Evolutionary conservation across 495 filamentous ascomycete species (phyloP).

Genomic region (Symbiotaphrina buchneri): DNA sequence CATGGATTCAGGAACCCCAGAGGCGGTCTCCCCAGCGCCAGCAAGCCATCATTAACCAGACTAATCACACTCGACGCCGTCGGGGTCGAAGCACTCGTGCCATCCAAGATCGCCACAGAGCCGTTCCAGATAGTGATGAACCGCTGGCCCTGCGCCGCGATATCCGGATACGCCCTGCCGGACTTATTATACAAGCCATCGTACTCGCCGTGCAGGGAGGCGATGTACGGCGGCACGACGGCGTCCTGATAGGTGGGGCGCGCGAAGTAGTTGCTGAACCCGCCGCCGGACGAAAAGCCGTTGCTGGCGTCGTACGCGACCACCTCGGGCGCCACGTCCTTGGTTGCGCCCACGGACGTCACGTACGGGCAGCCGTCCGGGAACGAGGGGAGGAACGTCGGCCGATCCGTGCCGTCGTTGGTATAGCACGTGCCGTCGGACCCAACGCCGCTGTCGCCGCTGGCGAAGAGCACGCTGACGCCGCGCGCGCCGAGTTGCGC

Average conservation of each 20-base stretch:
- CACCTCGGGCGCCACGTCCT: slow-evolving; percentile 30
- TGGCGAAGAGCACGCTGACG: slow-evolving; percentile 47
- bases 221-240: slow-evolving; percentile 33
- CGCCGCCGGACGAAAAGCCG: slow-evolving; percentile 31
- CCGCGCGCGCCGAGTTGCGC: slow-evolving; percentile 55
- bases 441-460: slow-evolving; percentile 52
- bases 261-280: slow-evolving; percentile 43
- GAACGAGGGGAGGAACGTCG: slow-evolving; percentile 45
- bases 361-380: slow-evolving; percentile 54
- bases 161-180: slow-evolving; percentile 53
- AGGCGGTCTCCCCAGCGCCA: slow-evolving; percentile 25
- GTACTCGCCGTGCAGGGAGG: slow-evolving; percentile 20
- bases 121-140: slow-evolving; percentile 33
- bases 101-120: slow-evolving; percentile 23
- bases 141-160: slow-evolving; percentile 35
- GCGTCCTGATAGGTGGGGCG: slow-evolving; percentile 36
- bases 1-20: slow-evolving; percentile 60
- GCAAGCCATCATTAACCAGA: slow-evolving; percentile 43
- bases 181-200: slow-evolving; percentile 27
- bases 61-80: slow-evolving; percentile 37
- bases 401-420: slow-evolving; percentile 42
- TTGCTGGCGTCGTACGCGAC: slow-evolving; percentile 36
- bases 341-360: slow-evolving; percentile 49
- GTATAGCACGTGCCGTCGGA: slow-evolving; percentile 36
- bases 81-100: slow-evolving; percentile 43